Conservation (phyloP, 768 basidiomycete genomes). For the Mycena albidolilacea region DNA sequence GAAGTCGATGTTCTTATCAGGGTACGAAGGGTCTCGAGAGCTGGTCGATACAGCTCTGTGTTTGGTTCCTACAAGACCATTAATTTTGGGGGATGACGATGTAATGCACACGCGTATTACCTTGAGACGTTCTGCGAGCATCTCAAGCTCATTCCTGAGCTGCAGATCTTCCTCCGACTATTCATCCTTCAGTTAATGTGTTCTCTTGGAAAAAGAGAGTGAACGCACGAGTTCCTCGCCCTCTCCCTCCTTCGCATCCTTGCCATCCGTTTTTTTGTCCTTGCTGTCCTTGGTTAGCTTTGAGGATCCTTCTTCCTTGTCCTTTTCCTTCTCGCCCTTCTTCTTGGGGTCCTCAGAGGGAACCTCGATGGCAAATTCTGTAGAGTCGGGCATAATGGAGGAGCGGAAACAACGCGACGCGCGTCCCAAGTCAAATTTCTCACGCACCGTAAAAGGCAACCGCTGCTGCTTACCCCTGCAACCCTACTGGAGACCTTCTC, state of each 20-base stretch:
- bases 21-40: constrained; percentile 93
- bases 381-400: constrained; percentile 46
- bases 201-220: constrained; percentile 8
- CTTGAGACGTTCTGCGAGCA: constrained; percentile 95
- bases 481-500: no score
- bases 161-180: constrained; percentile 97
- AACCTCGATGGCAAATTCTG: constrained; percentile 73
- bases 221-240: constrained; percentile 85
- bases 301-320: constrained; percentile 71
- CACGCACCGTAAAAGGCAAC: constrained; percentile 44
- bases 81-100: constrained; percentile 31
- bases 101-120: constrained; percentile 55
- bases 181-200: constrained; percentile 26
- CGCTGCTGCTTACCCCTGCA: background rate
- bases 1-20: constrained; percentile 91
- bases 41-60: constrained; percentile 86
- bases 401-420: constrained; percentile 61
- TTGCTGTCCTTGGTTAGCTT: constrained; percentile 69
- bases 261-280: constrained; percentile 63
- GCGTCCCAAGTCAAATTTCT: constrained; percentile 58
- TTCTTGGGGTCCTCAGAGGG: constrained; percentile 83
- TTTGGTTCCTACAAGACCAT: constrained; percentile 81
- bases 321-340: constrained; percentile 67
- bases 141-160: constrained; percentile 94
- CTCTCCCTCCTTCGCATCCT: constrained; percentile 71